Base-by-base conservation (phyloP, 2,329 filamentous ascomycete species). In the Penicillium sp. region DNA sequence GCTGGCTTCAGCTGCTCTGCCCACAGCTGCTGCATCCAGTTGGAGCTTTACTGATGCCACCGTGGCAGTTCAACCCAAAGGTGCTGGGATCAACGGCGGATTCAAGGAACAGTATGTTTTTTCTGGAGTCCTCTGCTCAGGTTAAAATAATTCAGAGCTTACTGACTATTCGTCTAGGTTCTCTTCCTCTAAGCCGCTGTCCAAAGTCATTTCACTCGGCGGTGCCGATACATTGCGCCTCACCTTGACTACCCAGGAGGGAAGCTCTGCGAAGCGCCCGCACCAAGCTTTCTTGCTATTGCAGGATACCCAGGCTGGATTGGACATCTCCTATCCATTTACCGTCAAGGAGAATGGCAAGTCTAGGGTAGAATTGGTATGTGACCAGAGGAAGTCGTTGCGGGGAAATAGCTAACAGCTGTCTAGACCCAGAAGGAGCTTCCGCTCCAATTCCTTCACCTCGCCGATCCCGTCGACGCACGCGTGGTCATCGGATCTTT, bases 241-340 rank as follows among this genome's bases (percentile, higher is more conserved):
- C 56, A 72, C 82, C 56, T 74, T 98, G 61, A 95, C 89, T 27
- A 79, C 88, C 7, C 85, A 86, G 66, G 88, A 95, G 63, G 84
- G 80, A 64, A 82, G 83, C 70, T 84, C 82, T 59, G 78, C 81
- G 38, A 91, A 89, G 77, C 82, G 87, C 56, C 89, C 93, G 59
- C 93, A 98, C 71, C 93, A 98, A 72, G 89, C 89, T 5, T 96
- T 96, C 74, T 77, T 98, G 44, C 77, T 93, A 13, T 71, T 98
- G 47, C 84, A 81, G 59, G 89, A 97, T 59, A 74, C 78, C 9
- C 73, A 77, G 10, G 84, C 83, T 9, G 88, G 87, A 28, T 76
- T 98, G 38, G 90, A 97, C 69, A 84, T 89, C 20, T 89, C 90
- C 1, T 95, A 91, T 62, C 82, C 89, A 1, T 77, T 98, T 59